Conservation (phyloP, 805 yeast species). For the Kuraishia ogatae region DNA sequence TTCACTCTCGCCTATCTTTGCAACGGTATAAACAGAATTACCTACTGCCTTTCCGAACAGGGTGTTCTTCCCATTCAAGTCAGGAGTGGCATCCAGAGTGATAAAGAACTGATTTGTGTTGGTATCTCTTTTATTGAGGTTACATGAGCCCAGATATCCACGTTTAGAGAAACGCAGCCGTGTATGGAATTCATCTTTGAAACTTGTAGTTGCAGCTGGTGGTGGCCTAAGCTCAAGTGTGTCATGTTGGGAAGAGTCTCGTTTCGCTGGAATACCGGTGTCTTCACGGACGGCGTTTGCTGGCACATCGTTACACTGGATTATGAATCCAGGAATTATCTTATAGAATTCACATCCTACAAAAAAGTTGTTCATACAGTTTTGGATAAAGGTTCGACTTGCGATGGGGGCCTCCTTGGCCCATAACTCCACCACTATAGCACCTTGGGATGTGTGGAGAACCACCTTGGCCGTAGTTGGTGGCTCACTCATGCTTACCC, state of each 20-base stretch:
- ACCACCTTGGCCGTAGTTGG: slow-evolving; percentile 51
- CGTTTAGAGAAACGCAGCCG: slow-evolving; percentile 41
- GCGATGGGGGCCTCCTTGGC: slow-evolving; percentile 57
- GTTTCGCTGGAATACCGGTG: not conserved
- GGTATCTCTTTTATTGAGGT: slow-evolving; percentile 19
- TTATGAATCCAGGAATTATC: slow-evolving; percentile 20
- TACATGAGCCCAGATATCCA: slow-evolving; percentile 48
- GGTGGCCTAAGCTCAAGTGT: not conserved
- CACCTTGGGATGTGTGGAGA: slow-evolving; percentile 49
- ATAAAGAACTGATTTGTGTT: slow-evolving; percentile 36
- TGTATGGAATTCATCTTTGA: slow-evolving; percentile 38
- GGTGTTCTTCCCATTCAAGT: slow-evolving; percentile 31
- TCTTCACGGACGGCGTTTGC: not conserved
- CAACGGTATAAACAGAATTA: slow-evolving; percentile 42
- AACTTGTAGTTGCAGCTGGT: slow-evolving; percentile 8
- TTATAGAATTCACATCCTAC: slow-evolving; percentile 32
- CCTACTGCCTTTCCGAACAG: slow-evolving; percentile 54
- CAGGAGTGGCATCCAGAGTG: slow-evolving; percentile 37
- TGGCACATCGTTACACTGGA: slow-evolving; percentile 2
- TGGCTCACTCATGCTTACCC: slow-evolving; percentile 39
- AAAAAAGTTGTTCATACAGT: slow-evolving; percentile 34
- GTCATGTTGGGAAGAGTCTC: not conserved
- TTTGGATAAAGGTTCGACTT: slow-evolving; percentile 36
- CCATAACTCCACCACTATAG: slow-evolving; percentile 53
- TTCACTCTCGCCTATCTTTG: slow-evolving; percentile 41